Percentiles rank a stretch among this genome's conserved stretches.
These are phyloP conservation scores for Nymphaea thermarum DNA, from an alignment of 164 flowering plant genomes.

Conservation along the genomic window DNA sequence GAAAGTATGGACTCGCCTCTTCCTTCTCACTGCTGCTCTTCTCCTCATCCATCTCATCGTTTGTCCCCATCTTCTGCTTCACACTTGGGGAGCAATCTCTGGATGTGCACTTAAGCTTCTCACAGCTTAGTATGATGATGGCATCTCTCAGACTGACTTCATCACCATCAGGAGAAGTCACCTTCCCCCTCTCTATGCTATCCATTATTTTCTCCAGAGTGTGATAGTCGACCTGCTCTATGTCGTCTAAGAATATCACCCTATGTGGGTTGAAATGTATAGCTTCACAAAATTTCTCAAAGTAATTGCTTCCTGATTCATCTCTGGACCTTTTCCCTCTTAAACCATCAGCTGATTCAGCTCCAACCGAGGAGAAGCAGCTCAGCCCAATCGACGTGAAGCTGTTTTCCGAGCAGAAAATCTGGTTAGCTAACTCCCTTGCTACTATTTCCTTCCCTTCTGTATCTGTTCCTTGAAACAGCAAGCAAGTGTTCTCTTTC, in stretches of 20 bases:
- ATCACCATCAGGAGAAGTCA: constrained; percentile 30
- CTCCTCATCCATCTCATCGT: constrained; percentile 14
- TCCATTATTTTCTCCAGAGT: constrained; percentile 62
- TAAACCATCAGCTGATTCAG: neutral
- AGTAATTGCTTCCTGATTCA: constrained; percentile 49
- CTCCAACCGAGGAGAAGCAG: constrained; percentile 37
- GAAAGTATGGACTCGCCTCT: neutral
- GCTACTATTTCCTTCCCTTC: constrained; percentile 65
- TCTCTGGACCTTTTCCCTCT: constrained; percentile 59
- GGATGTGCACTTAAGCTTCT: constrained; percentile 58
- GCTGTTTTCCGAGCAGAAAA: constrained; percentile 55
- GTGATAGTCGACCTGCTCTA: constrained; percentile 62
- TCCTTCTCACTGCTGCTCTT: constrained; percentile 7
- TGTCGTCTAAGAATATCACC: constrained; percentile 67
- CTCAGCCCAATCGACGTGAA: constrained; percentile 48
- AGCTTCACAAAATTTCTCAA: constrained; percentile 57
- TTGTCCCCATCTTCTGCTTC: constrained; percentile 20
- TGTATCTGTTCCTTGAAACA: constrained; percentile 64
- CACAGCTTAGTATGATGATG: constrained; percentile 72
- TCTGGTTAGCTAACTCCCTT: constrained; percentile 55
- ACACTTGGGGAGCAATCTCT: constrained; percentile 56
- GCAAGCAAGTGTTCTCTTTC: constrained; percentile 82
- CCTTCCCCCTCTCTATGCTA: constrained; percentile 58
- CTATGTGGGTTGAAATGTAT: constrained; percentile 49
- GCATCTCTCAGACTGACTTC: constrained; percentile 53